Conservation (phyloP, 2,329 filamentous ascomycete genomes). For the Iodosphaeria phyllophila region DNA sequence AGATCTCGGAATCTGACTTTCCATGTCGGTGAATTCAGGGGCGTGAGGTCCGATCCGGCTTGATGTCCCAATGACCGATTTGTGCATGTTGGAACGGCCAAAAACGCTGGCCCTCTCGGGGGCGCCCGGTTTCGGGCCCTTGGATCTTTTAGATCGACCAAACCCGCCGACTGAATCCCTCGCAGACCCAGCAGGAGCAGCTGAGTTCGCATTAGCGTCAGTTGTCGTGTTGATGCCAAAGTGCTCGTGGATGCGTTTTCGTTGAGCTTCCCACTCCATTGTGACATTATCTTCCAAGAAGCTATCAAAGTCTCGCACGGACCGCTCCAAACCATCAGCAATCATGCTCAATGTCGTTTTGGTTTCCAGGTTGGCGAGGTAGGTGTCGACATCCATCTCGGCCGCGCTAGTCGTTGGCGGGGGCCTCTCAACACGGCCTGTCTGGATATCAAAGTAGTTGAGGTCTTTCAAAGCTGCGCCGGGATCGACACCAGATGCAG, state of each 20-base stretch:
- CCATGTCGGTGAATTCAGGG: constrained; percentile 49
- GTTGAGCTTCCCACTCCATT: constrained; percentile 89
- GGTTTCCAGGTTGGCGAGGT: constrained; percentile 70
- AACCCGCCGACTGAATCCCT: constrained; percentile 36
- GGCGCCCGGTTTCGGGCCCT: constrained; percentile 14
- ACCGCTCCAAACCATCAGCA: constrained; percentile 73
- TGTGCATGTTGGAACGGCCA: constrained; percentile 49
- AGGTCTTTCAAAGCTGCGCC: constrained; percentile 74
- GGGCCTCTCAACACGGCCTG: constrained; percentile 23
- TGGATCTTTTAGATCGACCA: constrained; percentile 35
- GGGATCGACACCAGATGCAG: constrained; percentile 82
- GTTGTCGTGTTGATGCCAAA: constrained; percentile 68
- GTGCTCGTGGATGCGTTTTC: constrained; percentile 85
- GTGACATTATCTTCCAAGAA: constrained; percentile 91
- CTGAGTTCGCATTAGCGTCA: constrained; percentile 22
- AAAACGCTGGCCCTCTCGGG: constrained; percentile 35
- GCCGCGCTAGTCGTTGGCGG: constrained; percentile 16
- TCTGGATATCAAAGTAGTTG: constrained; percentile 50
- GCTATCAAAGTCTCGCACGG: constrained; percentile 76
- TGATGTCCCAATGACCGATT: constrained; percentile 73
- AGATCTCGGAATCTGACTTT: constrained; percentile 32
- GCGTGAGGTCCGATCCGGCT: constrained; percentile 47
- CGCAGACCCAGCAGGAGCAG: constrained; percentile 15
- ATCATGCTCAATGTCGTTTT: constrained; percentile 88
- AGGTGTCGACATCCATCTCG: constrained; percentile 57